Evolutionary conservation across 805 yeast species (phyloP).

Genomic region (Danielia reshetovae): DNA sequence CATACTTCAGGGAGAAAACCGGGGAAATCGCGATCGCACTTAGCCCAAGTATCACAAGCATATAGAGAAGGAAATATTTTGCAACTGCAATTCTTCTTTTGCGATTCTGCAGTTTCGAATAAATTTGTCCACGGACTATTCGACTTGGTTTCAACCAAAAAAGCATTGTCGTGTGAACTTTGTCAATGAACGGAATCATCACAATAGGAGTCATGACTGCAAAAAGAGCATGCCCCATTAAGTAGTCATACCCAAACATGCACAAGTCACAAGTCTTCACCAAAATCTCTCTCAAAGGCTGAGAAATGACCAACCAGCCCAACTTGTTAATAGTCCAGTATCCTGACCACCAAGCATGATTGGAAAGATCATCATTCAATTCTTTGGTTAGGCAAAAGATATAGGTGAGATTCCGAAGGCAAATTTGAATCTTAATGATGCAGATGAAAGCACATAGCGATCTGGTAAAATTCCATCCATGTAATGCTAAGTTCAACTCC

Average conservation of each 20-base stretch:
- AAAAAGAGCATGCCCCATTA: constrained; percentile 41
- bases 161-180: constrained; percentile 45
- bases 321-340: constrained; percentile 40
- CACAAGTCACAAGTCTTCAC: constrained; percentile 45
- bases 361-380: constrained; percentile 34
- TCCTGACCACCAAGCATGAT: constrained; percentile 55
- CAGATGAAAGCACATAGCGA: constrained; percentile 38
- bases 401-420: constrained; percentile 29
- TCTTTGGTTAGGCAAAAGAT: constrained; percentile 39
- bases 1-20: no score
- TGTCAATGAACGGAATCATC: constrained; percentile 45
- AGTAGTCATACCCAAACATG: constrained; percentile 45
- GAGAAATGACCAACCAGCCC: constrained; percentile 37
- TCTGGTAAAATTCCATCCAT: constrained; percentile 40
- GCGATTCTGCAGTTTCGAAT: constrained; percentile 35
- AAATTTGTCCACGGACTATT: constrained; percentile 35
- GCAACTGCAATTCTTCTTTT: constrained; percentile 24
- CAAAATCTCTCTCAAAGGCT: constrained; percentile 43
- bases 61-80: constrained; percentile 46
- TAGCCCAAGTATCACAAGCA: constrained; percentile 30
- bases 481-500: constrained; percentile 36
- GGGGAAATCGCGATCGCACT: constrained; percentile 20
- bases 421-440: constrained; percentile 33
- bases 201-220: constrained; percentile 37
- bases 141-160: constrained; percentile 46